phyloP scores from a whole-genome alignment of 371 early-diverging fungal genomes.

The Rhizomucor pusillus region DNA sequence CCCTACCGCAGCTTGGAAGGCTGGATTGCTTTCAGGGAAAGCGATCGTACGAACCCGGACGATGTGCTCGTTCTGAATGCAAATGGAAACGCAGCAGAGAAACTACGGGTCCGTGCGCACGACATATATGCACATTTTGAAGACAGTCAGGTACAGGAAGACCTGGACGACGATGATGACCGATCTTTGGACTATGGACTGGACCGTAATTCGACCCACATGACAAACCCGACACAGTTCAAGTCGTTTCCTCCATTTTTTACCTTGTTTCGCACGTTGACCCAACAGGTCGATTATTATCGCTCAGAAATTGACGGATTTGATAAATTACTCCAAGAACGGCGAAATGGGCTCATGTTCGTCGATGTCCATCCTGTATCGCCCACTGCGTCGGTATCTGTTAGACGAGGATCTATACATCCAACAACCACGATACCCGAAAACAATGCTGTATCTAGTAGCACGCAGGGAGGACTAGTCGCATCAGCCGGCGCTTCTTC shows the following conservation, averaged over 20 bases:
- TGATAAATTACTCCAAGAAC: constrained; percentile 55
- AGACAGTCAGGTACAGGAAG: constrained; percentile 26
- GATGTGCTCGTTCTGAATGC: constrained; percentile 40
- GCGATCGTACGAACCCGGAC: constrained; percentile 50
- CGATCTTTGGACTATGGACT: constrained; percentile 46
- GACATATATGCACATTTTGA: constrained; percentile 35
- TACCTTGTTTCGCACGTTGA: constrained; percentile 59
- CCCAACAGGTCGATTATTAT: constrained; percentile 68
- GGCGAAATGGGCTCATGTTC: constrained; percentile 47
- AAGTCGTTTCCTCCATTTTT: constrained; percentile 65
- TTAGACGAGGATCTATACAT: constrained; percentile 5
- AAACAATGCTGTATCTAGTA: not conserved
- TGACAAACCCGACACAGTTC: constrained; percentile 40
- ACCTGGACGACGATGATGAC: constrained; percentile 52
- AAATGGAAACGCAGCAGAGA: constrained; percentile 5
- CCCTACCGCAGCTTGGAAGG: constrained; percentile 75
- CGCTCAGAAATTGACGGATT: constrained; percentile 59
- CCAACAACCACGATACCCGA: not conserved
- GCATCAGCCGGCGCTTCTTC: not conserved
- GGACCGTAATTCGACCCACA: constrained; percentile 32
- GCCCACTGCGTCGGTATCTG: constrained; percentile 11
- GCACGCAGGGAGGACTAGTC: not conserved
- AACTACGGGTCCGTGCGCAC: constrained; percentile 24
- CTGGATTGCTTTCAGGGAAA: constrained; percentile 75
- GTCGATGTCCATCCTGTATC: constrained; percentile 24